These are phyloP conservation scores for Striga asiatica DNA, from an alignment of 257 asterid species.

Conservation along the genomic window DNA sequence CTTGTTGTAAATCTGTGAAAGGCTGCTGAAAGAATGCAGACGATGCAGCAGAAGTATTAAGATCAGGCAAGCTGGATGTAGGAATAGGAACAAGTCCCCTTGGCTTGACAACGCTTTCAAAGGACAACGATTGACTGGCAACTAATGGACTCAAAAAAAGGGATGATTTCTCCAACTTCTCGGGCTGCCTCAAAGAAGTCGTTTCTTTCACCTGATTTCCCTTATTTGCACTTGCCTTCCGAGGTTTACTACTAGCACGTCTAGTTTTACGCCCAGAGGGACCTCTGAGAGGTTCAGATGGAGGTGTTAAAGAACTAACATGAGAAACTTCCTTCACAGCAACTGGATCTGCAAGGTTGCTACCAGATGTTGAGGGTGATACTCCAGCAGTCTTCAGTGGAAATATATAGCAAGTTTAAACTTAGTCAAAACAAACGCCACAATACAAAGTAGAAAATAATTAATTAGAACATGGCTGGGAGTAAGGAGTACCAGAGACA, in stretches of 20 bases:
- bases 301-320: conserved; percentile 27
- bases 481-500: conserved; percentile 36
- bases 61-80: conserved; percentile 69
- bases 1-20: conserved; percentile 90
- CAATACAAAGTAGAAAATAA: conserved; percentile 1
- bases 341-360: conserved; percentile 29
- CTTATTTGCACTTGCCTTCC: conserved; percentile 55
- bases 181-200: conserved; percentile 37
- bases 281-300: conserved; percentile 34
- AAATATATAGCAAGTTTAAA: conserved; percentile 7
- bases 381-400: conserved; percentile 46
- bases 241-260: conserved; percentile 54
- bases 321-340: conserved; percentile 38
- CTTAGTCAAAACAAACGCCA: neutral
- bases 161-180: conserved; percentile 35
- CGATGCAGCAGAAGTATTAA: conserved; percentile 53
- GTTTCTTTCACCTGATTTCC: conserved; percentile 43
- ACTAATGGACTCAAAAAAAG: conserved; percentile 34
- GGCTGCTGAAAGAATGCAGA: conserved; percentile 74
- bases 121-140: conserved; percentile 38
- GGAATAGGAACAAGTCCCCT: conserved; percentile 43
- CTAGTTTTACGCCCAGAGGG: conserved; percentile 58
- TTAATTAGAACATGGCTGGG: conserved; percentile 5
- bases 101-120: conserved; percentile 39
- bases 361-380: conserved; percentile 32